Evolutionary conservation across 805 yeast species (phyloP), one percentile per base, ranked within the genome.

Genomic region (Diddensiella caesifluorescens): DNA sequence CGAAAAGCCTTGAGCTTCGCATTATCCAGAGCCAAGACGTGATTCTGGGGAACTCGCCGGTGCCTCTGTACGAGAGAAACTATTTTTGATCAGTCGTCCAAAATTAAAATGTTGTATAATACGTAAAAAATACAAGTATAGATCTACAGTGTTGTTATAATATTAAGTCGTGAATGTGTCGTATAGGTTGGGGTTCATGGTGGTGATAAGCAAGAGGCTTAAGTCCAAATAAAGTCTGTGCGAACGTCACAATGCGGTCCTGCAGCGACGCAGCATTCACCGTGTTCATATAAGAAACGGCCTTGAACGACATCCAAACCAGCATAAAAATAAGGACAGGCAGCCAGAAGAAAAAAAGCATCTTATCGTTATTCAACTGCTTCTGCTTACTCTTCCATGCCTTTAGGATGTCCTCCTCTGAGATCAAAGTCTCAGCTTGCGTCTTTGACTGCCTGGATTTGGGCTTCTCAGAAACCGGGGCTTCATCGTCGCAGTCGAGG

Each of bases 271-370:
- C 22, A 15, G 31, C 23, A 16, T 47, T 45, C 22, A 35, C 32
- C n/a, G 47, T 19, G 26, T 49, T 42, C 35, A 51, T 34, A 19
- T 44, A 49, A 3, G 45, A 16, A 21, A 42, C 42, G 13, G 42
- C 39, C 40, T 51, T 48, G 35, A 45, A 23, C 6, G 53, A 49
- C 22, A 53, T 25, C 51, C 50, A 48, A 23, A 84, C 58, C 32
- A 52, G 27, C 32, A 55, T 51, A 23, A 60, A 50, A 16, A 80
- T 52, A 39, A 86, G 64, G 28, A 84, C 72, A 10, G 97, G 97
- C 44, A 88, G 64, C 97, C 97, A 89, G 72, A 89, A 88, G 60
- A 89, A 85, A 47, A 86, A 65, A 49, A 89, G 69, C 85, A 87
- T 82, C 56, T 77, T 81, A 62, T 89, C 97, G 54, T 86, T 83